Percentiles rank a stretch among this genome's conserved stretches.
These are phyloP conservation scores for Didymella lethalis DNA, from an alignment of 2,329 filamentous ascomycete species.

Conservation along the genomic window DNA sequence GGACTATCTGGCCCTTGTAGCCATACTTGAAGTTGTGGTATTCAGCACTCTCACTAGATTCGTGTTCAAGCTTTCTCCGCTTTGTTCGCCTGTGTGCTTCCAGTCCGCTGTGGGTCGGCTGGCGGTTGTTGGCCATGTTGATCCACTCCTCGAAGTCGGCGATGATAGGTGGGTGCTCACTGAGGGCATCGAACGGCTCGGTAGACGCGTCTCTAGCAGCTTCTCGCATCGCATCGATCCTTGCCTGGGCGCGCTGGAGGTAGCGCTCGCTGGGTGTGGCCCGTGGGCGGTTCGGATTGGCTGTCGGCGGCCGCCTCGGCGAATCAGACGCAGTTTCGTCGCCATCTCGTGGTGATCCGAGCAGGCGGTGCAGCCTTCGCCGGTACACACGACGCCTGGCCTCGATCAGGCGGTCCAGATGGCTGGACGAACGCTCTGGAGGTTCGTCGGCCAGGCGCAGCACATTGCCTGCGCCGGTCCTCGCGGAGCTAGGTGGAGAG, in stretches of 20 bases:
- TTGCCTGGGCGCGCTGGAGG: conserved; percentile 44
- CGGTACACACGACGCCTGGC: conserved; percentile 21
- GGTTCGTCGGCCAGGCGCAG: conserved; percentile 23
- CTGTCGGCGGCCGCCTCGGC: conserved; percentile 27
- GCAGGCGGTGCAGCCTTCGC: conserved; percentile 31
- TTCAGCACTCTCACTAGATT: conserved; percentile 30
- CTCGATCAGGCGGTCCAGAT: conserved; percentile 21
- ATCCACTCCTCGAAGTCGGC: conserved; percentile 10
- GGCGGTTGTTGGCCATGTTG: conserved; percentile 10
- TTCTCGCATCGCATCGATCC: conserved; percentile 38
- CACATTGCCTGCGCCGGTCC: conserved; percentile 18
- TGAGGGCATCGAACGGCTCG: conserved; percentile 35
- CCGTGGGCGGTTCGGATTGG: conserved; percentile 40
- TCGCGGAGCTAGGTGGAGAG: conserved; percentile 28
- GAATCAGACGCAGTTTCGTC: conserved; percentile 23
- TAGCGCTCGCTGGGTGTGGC: conserved; percentile 49
- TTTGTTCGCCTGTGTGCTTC: conserved; percentile 41
- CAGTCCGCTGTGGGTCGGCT: conserved; percentile 1
- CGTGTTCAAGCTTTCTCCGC: conserved; percentile 53
- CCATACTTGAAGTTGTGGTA: conserved; percentile 74
- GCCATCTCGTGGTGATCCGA: conserved; percentile 34
- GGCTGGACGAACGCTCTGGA: conserved; percentile 18
- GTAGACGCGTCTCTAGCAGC: conserved; percentile 33
- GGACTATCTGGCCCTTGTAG: conserved; percentile 84
- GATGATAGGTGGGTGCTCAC: conserved; percentile 26